A percentile compares a stretch with the other conserved stretches of the same genome.
Evolutionary conservation across 257 asterid species (phyloP).

Genomic region (Fraxinus excelsior): DNA sequence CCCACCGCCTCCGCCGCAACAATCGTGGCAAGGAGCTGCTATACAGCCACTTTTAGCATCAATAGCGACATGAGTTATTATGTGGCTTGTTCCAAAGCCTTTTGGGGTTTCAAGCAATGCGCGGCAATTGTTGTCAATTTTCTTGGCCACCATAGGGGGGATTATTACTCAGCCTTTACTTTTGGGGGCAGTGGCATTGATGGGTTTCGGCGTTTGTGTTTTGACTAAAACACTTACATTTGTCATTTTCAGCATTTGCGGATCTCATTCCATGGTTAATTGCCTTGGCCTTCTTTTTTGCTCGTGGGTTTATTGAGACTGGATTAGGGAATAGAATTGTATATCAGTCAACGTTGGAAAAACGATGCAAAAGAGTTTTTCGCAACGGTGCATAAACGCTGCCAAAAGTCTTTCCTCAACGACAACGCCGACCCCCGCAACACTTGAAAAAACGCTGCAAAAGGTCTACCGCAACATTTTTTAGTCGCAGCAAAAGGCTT

Average conservation of each 20-base stretch:
- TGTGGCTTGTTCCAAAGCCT: slow-evolving; percentile 86
- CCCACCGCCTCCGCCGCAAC: slow-evolving; percentile 32
- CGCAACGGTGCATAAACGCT: too few species aligned
- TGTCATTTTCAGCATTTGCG: slow-evolving; percentile 92
- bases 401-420: too few species aligned
- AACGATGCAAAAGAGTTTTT: too few species aligned
- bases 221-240: slow-evolving; percentile 81
- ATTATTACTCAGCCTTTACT: slow-evolving; percentile 92
- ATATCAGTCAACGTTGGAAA: too few species aligned
- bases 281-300: slow-evolving; percentile 92
- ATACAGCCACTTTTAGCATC: slow-evolving; percentile 74
- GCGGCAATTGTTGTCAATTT: slow-evolving; percentile 83
- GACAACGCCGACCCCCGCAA: too few species aligned
- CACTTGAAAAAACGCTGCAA: too few species aligned
- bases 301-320: slow-evolving; percentile 89
- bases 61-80: slow-evolving; percentile 67
- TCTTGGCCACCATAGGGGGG: slow-evolving; percentile 89
- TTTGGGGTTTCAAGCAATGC: slow-evolving; percentile 73
- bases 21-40: slow-evolving; percentile 85
- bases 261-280: slow-evolving; percentile 97
- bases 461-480: too few species aligned
- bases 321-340: slow-evolving; percentile 94
- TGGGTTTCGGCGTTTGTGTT: slow-evolving; percentile 90
- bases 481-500: too few species aligned
- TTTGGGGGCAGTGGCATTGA: slow-evolving; percentile 85